Evolutionary conservation across 2,329 filamentous ascomycete species (phyloP).

Genomic region (Rutstroemia sp.): DNA sequence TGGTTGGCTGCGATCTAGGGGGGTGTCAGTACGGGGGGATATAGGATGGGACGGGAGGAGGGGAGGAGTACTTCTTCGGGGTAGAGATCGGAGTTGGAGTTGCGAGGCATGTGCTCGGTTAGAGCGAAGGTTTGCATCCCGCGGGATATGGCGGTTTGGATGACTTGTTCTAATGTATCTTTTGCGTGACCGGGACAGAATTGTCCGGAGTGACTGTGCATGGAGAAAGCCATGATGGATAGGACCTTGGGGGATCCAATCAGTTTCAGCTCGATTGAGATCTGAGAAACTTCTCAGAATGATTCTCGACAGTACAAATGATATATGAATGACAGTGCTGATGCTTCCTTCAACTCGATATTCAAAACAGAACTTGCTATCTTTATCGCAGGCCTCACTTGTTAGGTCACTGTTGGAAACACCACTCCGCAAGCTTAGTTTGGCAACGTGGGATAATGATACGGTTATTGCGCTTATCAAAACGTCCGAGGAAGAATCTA

Average conservation of each 20-base stretch:
- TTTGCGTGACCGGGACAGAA: conserved; percentile 90
- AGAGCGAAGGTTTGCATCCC: conserved; percentile 79
- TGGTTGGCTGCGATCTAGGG: conserved; percentile 39
- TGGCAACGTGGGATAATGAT: background rate
- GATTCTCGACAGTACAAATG: background rate
- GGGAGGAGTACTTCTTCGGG: conserved; percentile 67
- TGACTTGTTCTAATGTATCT: conserved; percentile 74
- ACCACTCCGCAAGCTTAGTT: background rate
- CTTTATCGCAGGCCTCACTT: background rate
- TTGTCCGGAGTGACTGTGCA: conserved; percentile 96
- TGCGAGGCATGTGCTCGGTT: conserved; percentile 92
- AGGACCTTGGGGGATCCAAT: background rate
- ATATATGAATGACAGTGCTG: background rate
- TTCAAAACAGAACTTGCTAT: background rate
- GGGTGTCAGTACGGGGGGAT: conserved; percentile 14
- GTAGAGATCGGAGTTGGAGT: conserved; percentile 68
- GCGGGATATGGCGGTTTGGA: conserved; percentile 68
- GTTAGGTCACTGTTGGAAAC: background rate
- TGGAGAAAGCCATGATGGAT: conserved; percentile 81
- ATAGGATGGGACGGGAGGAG: background rate
- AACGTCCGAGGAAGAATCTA: background rate
- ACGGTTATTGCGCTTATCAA: background rate
- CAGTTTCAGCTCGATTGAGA: background rate
- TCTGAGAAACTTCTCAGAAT: background rate
- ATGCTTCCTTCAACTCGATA: background rate